Base-by-base conservation (phyloP, 2,329 filamentous ascomycete species). In the Pestalotiopsis sp. region DNA sequence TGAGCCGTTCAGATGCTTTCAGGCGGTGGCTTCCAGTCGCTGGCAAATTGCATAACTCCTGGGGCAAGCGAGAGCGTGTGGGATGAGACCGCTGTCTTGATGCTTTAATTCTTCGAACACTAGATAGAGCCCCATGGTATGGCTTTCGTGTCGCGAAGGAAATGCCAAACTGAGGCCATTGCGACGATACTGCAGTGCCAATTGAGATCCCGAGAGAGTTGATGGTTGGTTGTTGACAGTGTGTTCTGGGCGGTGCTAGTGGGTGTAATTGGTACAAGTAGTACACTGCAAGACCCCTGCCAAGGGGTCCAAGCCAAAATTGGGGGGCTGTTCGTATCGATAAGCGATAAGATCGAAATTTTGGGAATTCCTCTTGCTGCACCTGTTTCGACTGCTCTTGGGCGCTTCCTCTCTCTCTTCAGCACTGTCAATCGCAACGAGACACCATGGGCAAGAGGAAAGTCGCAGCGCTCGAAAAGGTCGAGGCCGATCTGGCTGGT, bases 391-490 rank as follows among this genome's bases (percentile, higher is more conserved):
- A 20, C 6, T 36, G 45, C 20, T 52, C 17, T 9, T 17, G 20
- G 45, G 59, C 31, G 31, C 11, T 27, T 27, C 60, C 27, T 62
- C 17, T 38, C n/a, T 25, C 23, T 52, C 11, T 64, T 11, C 61
- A 52, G 14, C 40, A 49, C 14, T 20, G 27, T 23, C 14, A 4
- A 62, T 25, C 17, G n/a, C 13, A n/a, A 23, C 4, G 13, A 20
- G 20, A 38, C 68, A 81, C 71, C 59, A 96, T 94, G 90, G 93
- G 90, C 70, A 97, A 97, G 83, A 89, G 94, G 80, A 97, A 96
- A 84, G 88, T 97, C 69, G 93, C 93, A 68, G 95, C 95, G 70
- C 90, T 98, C 81, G 95, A 98, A 83, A 98, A 98, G 87, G 90
- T 97, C 74, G 95, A 98, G 78, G 95, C 94, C 41, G 94, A 97